Evolutionary conservation across 164 flowering plant species (phyloP).

Genomic region (Euptelea pleiosperma): DNA sequence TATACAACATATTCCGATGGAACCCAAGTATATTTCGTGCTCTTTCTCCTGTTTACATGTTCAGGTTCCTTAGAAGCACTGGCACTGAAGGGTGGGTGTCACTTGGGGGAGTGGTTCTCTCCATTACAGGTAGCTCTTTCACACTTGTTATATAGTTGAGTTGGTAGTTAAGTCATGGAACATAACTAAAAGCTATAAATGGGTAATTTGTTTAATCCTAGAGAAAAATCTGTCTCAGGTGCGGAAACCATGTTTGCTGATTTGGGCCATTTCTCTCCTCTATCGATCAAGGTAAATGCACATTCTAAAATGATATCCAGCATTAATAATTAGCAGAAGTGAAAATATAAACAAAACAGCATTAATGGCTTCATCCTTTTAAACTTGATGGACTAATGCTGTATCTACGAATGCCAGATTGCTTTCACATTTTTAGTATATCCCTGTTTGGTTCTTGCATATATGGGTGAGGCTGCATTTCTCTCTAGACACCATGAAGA

Average conservation of each 20-base stretch:
- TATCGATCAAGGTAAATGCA: conserved; percentile 54
- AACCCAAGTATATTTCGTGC: conserved; percentile 53
- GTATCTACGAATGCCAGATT: conserved; percentile 31
- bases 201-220: conserved; percentile 6
- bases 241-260: conserved; percentile 81
- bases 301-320: background rate
- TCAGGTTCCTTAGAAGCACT: conserved; percentile 48
- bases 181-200: conserved; percentile 2
- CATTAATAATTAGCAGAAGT: background rate
- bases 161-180: conserved; percentile 6
- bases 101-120: conserved; percentile 69
- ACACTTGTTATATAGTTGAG: conserved; percentile 4
- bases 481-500: conserved; percentile 60
- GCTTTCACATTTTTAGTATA: conserved; percentile 66
- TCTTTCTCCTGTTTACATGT: conserved; percentile 66
- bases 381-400: conserved; percentile 5
- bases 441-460: conserved; percentile 65
- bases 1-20: conserved; percentile 67
- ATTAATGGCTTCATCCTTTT: background rate
- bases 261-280: conserved; percentile 66
- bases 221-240: conserved; percentile 36
- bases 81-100: conserved; percentile 72
- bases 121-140: conserved; percentile 55
- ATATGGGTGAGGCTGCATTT: conserved; percentile 68
- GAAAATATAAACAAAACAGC: background rate